Evolutionary conservation across 495 filamentous ascomycete genomes (phyloP).

Genomic region (Penicillium canescens): DNA sequence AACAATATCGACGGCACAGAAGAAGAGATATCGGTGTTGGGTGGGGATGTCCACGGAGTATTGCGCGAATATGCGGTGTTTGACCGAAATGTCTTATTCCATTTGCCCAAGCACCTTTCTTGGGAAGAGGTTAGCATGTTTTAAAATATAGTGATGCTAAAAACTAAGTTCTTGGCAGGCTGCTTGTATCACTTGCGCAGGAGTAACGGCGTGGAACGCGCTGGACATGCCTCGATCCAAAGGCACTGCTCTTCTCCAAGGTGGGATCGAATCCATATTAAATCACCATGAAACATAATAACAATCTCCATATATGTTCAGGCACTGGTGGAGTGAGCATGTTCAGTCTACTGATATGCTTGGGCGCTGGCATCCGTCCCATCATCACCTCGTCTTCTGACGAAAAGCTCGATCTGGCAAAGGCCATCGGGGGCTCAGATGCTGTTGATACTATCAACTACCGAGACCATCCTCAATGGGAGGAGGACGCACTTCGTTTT

Average conservation of each 20-base stretch:
- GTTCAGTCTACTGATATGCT: constrained; percentile 19
- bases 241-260: constrained; percentile 1
- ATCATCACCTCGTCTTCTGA: constrained; percentile 46
- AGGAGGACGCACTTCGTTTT: constrained; percentile 6
- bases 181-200: constrained; percentile 19
- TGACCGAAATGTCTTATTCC: constrained; percentile 25
- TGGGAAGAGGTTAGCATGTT: constrained; percentile 27
- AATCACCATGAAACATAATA: not conserved
- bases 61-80: constrained; percentile 32
- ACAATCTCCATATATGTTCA: not conserved
- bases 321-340: constrained; percentile 29
- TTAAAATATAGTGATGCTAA: not conserved
- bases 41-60: constrained; percentile 27
- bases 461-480: not conserved
- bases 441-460: constrained; percentile 6
- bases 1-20: no score
- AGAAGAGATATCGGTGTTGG: not conserved
- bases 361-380: constrained; percentile 5
- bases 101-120: constrained; percentile 23
- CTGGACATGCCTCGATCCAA: constrained; percentile 9
- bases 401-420: constrained; percentile 21
- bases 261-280: not conserved
- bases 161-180: constrained; percentile 2
- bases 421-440: constrained; percentile 13
- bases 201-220: constrained; percentile 26